Conservation (phyloP, 306 rosid genomes). For the Rosa multiflora region DNA sequence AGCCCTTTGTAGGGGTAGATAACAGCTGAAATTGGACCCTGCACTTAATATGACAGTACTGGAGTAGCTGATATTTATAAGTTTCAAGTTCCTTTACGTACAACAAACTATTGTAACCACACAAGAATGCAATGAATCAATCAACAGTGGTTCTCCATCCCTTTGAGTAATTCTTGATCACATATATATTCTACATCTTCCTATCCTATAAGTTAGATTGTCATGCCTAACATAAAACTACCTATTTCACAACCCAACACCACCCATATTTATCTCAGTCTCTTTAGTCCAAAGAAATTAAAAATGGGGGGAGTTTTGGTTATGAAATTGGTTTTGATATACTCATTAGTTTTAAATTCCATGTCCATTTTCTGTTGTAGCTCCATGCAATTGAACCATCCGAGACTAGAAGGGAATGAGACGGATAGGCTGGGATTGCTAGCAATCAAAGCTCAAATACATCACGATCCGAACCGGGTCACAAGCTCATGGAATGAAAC, state of each 20-base stretch:
- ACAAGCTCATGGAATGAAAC: conserved; percentile 1
- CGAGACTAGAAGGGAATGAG: neutral
- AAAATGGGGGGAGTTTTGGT: neutral
- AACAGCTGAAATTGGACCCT: no score
- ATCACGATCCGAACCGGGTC: neutral
- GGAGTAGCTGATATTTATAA: no score
- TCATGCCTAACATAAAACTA: neutral
- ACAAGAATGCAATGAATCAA: no score
- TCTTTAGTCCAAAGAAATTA: neutral
- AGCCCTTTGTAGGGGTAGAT: no score
- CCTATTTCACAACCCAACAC: neutral
- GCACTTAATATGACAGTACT: no score
- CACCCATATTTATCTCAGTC: neutral
- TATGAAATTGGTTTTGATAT: neutral
- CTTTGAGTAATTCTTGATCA: neutral
- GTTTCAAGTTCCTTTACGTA: no score
- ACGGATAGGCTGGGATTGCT: neutral
- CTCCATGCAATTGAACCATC: neutral
- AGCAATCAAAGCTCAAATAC: neutral
- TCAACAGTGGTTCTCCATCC: neutral
- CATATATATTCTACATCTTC: neutral
- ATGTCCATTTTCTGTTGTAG: neutral
- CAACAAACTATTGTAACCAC: no score
- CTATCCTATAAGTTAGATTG: neutral
- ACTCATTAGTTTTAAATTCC: neutral